Evolutionary conservation across 2,329 filamentous ascomycete genomes (phyloP).

Genomic region (Pyrenophora graminea): DNA sequence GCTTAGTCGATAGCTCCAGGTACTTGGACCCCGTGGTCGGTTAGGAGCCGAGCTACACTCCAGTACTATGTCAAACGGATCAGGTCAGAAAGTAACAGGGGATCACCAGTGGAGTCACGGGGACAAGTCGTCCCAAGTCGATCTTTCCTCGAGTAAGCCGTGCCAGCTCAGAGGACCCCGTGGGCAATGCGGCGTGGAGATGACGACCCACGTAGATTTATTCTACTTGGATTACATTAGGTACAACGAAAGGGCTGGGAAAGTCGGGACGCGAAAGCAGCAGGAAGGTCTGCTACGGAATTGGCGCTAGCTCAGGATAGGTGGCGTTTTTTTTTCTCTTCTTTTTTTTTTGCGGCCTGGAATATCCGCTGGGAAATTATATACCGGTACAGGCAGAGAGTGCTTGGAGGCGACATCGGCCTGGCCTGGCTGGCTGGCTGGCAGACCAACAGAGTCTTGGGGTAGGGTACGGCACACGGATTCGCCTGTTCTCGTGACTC

Average conservation of each 20-base stretch:
- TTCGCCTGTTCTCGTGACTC: slow-evolving; percentile 43
- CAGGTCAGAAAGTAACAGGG: no score
- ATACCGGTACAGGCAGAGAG: slow-evolving; percentile 7
- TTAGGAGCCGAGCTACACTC: no score
- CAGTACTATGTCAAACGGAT: no score
- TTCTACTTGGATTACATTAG: no score
- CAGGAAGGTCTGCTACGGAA: not conserved
- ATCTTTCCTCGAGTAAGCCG: no score
- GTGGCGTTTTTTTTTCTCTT: not conserved
- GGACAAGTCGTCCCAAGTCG: no score
- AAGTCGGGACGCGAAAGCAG: slow-evolving; percentile 9
- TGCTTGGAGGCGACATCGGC: slow-evolving; percentile 43
- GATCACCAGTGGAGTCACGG: no score
- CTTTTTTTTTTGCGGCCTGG: slow-evolving; percentile 18
- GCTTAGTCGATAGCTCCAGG: no score
- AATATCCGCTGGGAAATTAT: slow-evolving; percentile 33
- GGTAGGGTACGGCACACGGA: slow-evolving; percentile 23
- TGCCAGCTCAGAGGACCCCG: no score
- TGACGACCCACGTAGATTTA: slow-evolving; percentile 13
- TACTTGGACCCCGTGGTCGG: no score
- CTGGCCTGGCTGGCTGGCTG: not conserved
- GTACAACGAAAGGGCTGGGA: not conserved
- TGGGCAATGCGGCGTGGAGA: slow-evolving; percentile 7
- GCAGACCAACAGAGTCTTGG: slow-evolving; percentile 1
- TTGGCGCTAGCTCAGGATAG: slow-evolving; percentile 16